Evolutionary conservation across 2,329 filamentous ascomycete genomes (phyloP), one percentile per base, ranked within the genome.

Genomic region (Proliferodiscus dingleyae): DNA sequence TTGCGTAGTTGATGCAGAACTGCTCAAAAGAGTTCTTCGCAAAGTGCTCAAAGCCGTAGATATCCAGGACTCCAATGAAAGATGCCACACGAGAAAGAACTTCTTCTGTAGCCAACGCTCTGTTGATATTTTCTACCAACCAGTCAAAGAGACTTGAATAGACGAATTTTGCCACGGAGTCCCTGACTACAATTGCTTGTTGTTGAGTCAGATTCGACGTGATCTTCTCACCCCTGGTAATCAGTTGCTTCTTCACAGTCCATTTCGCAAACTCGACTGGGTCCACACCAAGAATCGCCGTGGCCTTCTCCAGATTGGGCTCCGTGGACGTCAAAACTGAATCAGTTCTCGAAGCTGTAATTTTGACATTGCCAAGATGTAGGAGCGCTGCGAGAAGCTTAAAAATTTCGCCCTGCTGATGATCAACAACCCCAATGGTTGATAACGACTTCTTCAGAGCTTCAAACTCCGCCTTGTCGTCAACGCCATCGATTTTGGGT

Each of bases 1-100:
- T 98, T 69, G 93, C 93, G 63, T 98, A 98, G 70, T 98, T 98
- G 78, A 98, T 98, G 71, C 93, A 98, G 69, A 98, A 98, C 67
- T 98, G 93, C 67, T 98, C 93, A 61, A 98, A 98, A 1, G 93
- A 98, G 72, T 98, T 98, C 75, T 96, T 97, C 52, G 93, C 91
- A 63, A 98, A 98, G 69, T 97, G 93, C 68, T 98, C 93, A 63
- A 98, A 98, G 53, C 91, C 91, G 68, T 97, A 97, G 58, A 98
- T 98, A 87, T 98, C 93, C 54, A 98, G 79, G 38, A 98, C 93
- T 67, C 93, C 93, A 60, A 98, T 98, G 68, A 98, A 98, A 2
- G 88, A 91, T 45, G 74, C 79, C 46, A 95, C 89, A 32, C 87
- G 81, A 58, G 77, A 82, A 42, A 97, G 68, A 29, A 97, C 88